Evolutionary conservation across 2,329 filamentous ascomycete species (phyloP), one percentile per base, ranked within the genome.

Genomic region (Phaeosphaeriaceae sp.): DNA sequence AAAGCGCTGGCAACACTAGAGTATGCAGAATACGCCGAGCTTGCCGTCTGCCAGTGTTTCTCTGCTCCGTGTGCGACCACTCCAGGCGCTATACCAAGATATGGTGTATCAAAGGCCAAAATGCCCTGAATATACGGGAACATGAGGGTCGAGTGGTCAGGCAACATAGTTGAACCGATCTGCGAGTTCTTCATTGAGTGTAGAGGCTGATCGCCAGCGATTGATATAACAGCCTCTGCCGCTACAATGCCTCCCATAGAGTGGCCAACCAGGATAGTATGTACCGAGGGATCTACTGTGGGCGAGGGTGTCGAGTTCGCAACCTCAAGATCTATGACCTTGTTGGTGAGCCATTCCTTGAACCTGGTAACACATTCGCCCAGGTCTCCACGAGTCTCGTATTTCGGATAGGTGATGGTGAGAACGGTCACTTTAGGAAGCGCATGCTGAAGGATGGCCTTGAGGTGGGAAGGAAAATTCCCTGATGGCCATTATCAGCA

Each of bases 311-410:
- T 93, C 37, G 82, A 81, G 60, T 89, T 88, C 21, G 83, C 86
- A 48, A 97, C 92, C 75, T 99, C 93, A 64, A 97, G 80, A 72
- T 97, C 94, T 63, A 97, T 97, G 63, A 97, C 90, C 64, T 90
- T 90, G 69, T 97, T 88, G 59, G 92, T 86, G 13, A 97, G 84
- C 88, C 90, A 94, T 75, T 89, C 87, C 58, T 87, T 85, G 74
- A 94, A 92, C 21, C 84, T 80, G 52, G 79, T 78, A 50, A 93
- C 89, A 68, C 87, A 89, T 53, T 87, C 83, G 38, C 80, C 77
- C 39, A 94, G 75, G 67, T 93, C 88, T 13, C 90, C 90, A 50
- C 87, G 80, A n/a, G 90, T 94, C 74, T 93, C 89, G 71, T 87
- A 94, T 60, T 84, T 85, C 28, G 90, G 90, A 69, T 93, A 94